Base-by-base conservation (phyloP, 2,329 filamentous ascomycete species). In the Botrytis sinoallii region DNA sequence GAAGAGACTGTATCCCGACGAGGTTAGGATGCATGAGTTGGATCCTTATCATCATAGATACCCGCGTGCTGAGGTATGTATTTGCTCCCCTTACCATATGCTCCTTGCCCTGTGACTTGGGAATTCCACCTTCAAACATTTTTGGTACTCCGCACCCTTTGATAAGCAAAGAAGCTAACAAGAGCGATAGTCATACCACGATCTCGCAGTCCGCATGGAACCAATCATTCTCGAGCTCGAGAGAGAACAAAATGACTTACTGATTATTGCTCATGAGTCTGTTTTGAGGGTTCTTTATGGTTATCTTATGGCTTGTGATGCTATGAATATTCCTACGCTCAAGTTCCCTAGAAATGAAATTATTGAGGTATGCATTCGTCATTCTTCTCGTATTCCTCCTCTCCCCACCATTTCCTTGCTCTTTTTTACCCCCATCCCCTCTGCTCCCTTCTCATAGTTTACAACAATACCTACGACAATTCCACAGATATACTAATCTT, bases 21-120 rank as follows among this genome's bases (percentile, higher is more conserved):
- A 99, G 82, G 93, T 97, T 10, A 88, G 90, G 77, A 97, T 97
- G 84, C 96, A 99, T 82, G 93, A 97, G 77, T 86, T 92, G 69
- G 96, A 99, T 82, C 96, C 96, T 1, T 99, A 99, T 80, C 96
- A 99, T 80, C 96, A 99, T 82, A 90, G 96, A 57, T 99, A 98
- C 81, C 96, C 96, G 12, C 89, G 96, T 75, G 95, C 95, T 75
- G 96, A 99, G 86, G 94, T 94, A 85, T 80, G 84, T 74, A 57
- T 44, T 20, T 35, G 32, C 20, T 8, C 20, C 10, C 22, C 9
- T 16, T 35, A 2, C 32, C 35, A n/a, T 3, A 12, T 18, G 38
- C 42, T 1, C n/a, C 18, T 40, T 46, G 3, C 16, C 10, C 48
- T 59, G 4, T 32, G n/a, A 29, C 14, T 57, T 18, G 14, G 18